Percentiles rank a stretch among this genome's conserved stretches.
Conservation (phyloP, 2,329 filamentous ascomycete genomes). For the Nemania bipapillata region DNA sequence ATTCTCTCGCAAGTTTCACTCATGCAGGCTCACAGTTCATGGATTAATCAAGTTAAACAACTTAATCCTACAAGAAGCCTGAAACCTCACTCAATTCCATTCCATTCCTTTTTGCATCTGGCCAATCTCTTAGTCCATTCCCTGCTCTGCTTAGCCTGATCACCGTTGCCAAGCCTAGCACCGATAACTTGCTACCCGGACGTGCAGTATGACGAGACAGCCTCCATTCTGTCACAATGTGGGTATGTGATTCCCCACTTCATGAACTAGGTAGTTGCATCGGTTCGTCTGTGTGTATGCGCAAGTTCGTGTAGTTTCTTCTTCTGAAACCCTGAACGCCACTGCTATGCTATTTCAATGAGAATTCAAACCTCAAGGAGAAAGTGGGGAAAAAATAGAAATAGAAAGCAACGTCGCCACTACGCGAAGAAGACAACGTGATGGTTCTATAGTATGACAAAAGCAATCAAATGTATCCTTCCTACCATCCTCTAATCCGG, state of each 20-base stretch:
- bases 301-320: constrained; percentile 9
- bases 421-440: background rate
- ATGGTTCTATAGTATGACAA: constrained; percentile 22
- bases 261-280: background rate
- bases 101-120: constrained; percentile 4
- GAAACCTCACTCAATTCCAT: background rate
- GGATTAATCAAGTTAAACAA: background rate
- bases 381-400: background rate
- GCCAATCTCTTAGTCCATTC: constrained; percentile 10
- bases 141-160: constrained; percentile 3
- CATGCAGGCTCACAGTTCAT: background rate
- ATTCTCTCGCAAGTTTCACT: background rate
- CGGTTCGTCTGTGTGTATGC: background rate
- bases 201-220: background rate
- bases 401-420: background rate
- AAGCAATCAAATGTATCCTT: background rate
- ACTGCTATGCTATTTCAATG: constrained; percentile 39
- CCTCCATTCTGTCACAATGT: background rate
- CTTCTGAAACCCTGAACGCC: constrained; percentile 32
- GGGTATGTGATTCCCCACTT: constrained; percentile 9
- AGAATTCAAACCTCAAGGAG: constrained; percentile 2
- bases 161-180: background rate
- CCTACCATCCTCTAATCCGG: background rate
- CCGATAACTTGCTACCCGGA: background rate
- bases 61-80: constrained; percentile 6